Evolutionary conservation across 805 yeast species (phyloP), one percentile per base, ranked within the genome.

Genomic region (Metschnikowia proteae): DNA sequence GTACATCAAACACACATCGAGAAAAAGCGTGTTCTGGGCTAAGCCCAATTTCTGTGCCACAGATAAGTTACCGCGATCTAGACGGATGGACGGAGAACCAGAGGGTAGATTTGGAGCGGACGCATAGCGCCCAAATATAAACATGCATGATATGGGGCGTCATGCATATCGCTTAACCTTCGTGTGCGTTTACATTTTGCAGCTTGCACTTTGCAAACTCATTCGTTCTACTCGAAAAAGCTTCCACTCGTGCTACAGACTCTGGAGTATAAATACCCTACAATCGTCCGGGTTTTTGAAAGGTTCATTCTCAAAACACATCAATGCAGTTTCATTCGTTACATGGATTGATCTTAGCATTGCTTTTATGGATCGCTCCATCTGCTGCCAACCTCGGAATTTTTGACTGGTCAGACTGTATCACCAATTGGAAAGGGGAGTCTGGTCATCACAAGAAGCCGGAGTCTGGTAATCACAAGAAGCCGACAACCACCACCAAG

Each of bases 321-420:
- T n/a, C 39, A 45, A 45, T 46, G 49, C 34, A 33, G 5, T 22
- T 25, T n/a, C 29, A 31, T 28, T 34, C 46, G 17, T 25, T 34
- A 8, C 25, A 26, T 11, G 37, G 40, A 8, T 36, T 40, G 5
- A 13, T 46, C 11, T 3, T 46, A 17, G 46, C 49, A 13, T 26
- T 46, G 17, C 33, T 46, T 9, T 46, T 39, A 27, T 34, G 31
- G 45, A 28, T 46, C 11, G 32, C 29, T 22, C 45, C 49, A 4
- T 28, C 37, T 7, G 26, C 25, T 13, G 49, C 49, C 17, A 46
- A 45, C 22, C 28, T 27, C n/a, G 46, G 40, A 4, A 7, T 46
- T 13, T 46, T 46, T 7, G 38, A 23, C 17, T 40, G 25, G 30
- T 9, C 32, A 11, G 42, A 38, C 23, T 44, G 42, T 37, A 10